Base-by-base conservation (phyloP, 2,329 filamentous ascomycete species). In the Tolypocladium album region DNA sequence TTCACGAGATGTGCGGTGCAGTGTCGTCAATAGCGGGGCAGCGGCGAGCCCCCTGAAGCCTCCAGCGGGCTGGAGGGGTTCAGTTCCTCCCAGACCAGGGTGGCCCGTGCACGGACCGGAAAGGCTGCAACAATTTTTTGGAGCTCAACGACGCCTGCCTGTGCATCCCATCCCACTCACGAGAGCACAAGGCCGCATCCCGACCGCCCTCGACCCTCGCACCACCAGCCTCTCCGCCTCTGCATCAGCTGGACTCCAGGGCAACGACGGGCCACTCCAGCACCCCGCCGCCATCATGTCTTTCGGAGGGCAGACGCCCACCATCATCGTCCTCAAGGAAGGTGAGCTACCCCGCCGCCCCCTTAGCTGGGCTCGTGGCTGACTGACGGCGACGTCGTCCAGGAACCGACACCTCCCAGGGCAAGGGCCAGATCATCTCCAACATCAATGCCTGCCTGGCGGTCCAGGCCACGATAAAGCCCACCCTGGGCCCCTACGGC, bases 401-500 rank as follows among this genome's bases (percentile, higher is more conserved):
- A 97, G 94, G 94, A 70, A 99, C 94, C 79, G 94, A 99, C 76
- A 86, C 92, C 69, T 97, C 94, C 59, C 94, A 99, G 78, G 94
- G 94, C 71, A 94, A 95, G 75, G 92, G 92, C 59, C 94, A 99
- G 79, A 88, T 99, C 70, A 79, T 99, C 70, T 95, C 93, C 69
- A 99, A 99, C 78, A 97, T 99, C 79, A 97, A 96, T 80, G 94
- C 94, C 67, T 99, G 94, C 76, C 82, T 97, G 69, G 93, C 94
- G 31, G 92, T 99, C 47, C 94, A 99, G 79, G 84, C 88, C 57
- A 97, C 93, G 62, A 93, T 99, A 79, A 95, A 96, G 80, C 90
- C 89, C 70, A 99, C 94, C 24, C 83, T 99, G 42, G 94, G 94
- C 47, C 94, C 94, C 40, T 99, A 97, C 77, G 94, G 94, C 73